A percentile compares a stretch with the other conserved stretches of the same genome.
phyloP scores from a whole-genome alignment of 2,329 filamentous ascomycete genomes.

The Clarireedia homoeocarpa region DNA sequence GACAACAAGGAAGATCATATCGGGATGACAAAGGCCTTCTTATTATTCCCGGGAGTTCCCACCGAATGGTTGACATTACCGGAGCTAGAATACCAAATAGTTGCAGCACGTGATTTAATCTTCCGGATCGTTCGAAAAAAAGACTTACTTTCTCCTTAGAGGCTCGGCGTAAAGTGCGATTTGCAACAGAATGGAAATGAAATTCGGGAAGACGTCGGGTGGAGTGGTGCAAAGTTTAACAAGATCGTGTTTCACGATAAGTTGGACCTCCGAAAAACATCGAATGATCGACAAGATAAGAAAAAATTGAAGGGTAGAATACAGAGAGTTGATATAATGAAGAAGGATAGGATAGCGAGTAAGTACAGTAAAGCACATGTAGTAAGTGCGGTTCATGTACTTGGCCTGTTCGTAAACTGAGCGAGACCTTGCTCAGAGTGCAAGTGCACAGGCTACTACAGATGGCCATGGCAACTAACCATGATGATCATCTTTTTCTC shows the following conservation, averaged over 20 bases:
- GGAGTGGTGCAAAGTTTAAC: background rate
- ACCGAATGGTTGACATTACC: too few relatives aligned
- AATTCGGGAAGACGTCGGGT: background rate
- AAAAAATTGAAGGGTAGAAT: background rate
- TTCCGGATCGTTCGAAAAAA: background rate
- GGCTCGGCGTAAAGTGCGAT: constrained; percentile 1
- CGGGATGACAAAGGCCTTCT: too few relatives aligned
- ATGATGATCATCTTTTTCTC: background rate
- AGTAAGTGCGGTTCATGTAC: background rate
- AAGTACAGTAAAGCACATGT: background rate
- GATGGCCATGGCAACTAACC: background rate
- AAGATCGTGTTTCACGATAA: background rate
- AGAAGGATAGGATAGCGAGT: background rate
- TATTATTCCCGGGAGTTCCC: too few relatives aligned
- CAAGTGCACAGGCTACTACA: too few relatives aligned
- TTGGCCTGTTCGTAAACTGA: too few relatives aligned
- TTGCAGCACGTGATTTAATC: background rate
- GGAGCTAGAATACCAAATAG: background rate
- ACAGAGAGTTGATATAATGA: background rate
- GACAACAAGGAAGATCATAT: too few relatives aligned
- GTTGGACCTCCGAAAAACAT: too few relatives aligned
- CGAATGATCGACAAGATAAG: background rate
- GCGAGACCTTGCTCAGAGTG: too few relatives aligned
- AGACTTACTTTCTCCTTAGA: background rate
- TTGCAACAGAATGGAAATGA: constrained; percentile 1